Percentiles rank a stretch among this genome's conserved stretches.
phyloP scores from a whole-genome alignment of 768 basidiomycete species.

The Calocera viscosa region DNA sequence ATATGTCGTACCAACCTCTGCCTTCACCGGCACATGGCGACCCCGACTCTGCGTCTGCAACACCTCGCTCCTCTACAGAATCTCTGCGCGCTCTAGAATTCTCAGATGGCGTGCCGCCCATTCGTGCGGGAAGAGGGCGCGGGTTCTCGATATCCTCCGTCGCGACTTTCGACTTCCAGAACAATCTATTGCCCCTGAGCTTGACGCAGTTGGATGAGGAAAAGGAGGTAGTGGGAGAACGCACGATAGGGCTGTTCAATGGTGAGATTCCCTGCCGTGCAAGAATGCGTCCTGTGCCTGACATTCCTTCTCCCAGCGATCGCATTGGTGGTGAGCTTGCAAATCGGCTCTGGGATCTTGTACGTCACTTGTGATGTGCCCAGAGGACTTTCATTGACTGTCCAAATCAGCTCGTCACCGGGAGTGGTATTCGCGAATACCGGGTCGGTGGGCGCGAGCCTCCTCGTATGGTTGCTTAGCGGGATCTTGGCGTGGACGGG shows the following conservation, averaged over 20 bases:
- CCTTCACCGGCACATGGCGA: constrained; percentile 5
- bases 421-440: constrained; percentile 84
- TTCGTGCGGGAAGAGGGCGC: constrained; percentile 29
- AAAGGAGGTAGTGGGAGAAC: constrained; percentile 41
- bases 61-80: constrained; percentile 38
- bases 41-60: background rate
- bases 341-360: constrained; percentile 93
- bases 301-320: constrained; percentile 42
- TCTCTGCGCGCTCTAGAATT: constrained; percentile 71
- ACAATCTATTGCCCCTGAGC: constrained; percentile 66
- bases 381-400: constrained; percentile 3
- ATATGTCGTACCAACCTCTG: constrained; percentile 5
- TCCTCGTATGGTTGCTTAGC: constrained; percentile 70
- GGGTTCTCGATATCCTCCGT: constrained; percentile 35
- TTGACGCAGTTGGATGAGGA: constrained; percentile 53
- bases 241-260: constrained; percentile 62
- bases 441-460: constrained; percentile 77
- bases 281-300: constrained; percentile 1
- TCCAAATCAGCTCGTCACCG: constrained; percentile 59
- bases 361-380: constrained; percentile 29
- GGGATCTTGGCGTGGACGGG: constrained; percentile 91
- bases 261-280: constrained; percentile 35
- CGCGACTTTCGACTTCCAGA: constrained; percentile 58
- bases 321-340: constrained; percentile 68
- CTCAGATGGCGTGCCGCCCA: constrained; percentile 40